Conservation (phyloP, 345 rosid species). For the Pseudoturritis turrita region DNA sequence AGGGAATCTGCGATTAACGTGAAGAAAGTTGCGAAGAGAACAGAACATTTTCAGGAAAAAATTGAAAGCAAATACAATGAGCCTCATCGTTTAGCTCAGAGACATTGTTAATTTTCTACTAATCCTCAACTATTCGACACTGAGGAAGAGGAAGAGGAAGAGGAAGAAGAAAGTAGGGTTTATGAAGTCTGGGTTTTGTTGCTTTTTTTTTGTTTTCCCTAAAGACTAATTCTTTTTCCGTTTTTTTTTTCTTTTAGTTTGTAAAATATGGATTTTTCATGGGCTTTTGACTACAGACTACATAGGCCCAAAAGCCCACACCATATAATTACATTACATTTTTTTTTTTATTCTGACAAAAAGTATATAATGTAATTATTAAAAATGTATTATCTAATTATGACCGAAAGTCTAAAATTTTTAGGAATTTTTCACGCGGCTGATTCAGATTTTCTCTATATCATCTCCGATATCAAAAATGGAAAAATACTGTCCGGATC, state of each 20-base stretch:
- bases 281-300: not conserved
- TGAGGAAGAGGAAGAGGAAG: not conserved
- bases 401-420: too few species aligned
- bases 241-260: not conserved
- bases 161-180: slow-evolving; percentile 30
- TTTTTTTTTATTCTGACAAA: too few species aligned
- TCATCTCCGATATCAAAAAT: too few species aligned
- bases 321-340: too few species aligned
- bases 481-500: too few species aligned
- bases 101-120: not conserved
- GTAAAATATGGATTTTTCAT: not conserved
- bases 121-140: not conserved
- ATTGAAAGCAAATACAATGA: slow-evolving; percentile 18
- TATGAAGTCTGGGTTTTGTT: slow-evolving; percentile 33
- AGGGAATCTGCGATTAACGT: slow-evolving; percentile 40
- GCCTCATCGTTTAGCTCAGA: slow-evolving; percentile 35
- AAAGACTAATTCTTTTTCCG: not conserved
- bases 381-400: too few species aligned
- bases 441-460: too few species aligned
- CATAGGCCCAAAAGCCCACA: not conserved
- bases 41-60: slow-evolving; percentile 44
- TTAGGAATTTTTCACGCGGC: too few species aligned
- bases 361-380: too few species aligned
- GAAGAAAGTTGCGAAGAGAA: slow-evolving; percentile 43
- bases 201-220: not conserved